Evolutionary conservation across 495 filamentous ascomycete species (phyloP).

Genomic region (Rusavskia elegans): DNA sequence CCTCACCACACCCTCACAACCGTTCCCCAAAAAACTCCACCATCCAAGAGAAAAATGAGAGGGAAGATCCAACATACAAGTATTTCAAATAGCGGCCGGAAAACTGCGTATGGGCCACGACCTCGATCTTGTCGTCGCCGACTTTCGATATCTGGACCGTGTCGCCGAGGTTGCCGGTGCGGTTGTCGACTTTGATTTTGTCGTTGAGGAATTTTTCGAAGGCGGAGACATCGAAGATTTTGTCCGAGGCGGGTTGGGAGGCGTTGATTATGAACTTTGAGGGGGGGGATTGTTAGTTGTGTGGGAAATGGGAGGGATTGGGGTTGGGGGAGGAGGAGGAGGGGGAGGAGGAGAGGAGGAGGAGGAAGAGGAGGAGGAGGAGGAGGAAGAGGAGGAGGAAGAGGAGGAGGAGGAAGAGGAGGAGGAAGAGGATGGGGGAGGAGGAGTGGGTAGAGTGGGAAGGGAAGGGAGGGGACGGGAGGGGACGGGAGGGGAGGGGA

Average conservation of each 20-base stretch:
- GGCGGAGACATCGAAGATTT: conserved; percentile 97
- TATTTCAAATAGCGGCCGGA: conserved; percentile 99
- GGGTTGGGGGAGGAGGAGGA: neutral
- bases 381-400: no score
- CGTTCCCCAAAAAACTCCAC: no score
- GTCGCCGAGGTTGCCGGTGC: conserved; percentile 94
- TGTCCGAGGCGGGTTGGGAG: conserved; percentile 90
- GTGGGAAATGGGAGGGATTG: conserved; percentile 3
- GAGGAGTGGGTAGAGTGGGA: no score
- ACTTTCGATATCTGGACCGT: conserved; percentile 74
- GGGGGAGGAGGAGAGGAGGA: neutral
- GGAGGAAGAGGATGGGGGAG: no score
- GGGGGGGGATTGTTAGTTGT: neutral
- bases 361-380: no score
- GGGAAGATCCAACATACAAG: conserved; percentile 46
- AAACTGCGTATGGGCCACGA: conserved; percentile 93
- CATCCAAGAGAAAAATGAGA: neutral
- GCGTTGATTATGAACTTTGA: conserved; percentile 94
- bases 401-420: no score
- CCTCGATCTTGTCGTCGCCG: conserved; percentile 89
- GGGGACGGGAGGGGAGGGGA: no score
- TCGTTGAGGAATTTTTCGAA: conserved; percentile 99
- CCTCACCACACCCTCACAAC: no score
- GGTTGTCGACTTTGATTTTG: conserved; percentile 98
- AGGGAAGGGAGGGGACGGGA: no score